Percentiles rank a stretch among this genome's conserved stretches.
These are phyloP conservation scores for Scheffersomyces parashehatae DNA, from an alignment of 1,139 yeast species.

Conservation along the genomic window DNA sequence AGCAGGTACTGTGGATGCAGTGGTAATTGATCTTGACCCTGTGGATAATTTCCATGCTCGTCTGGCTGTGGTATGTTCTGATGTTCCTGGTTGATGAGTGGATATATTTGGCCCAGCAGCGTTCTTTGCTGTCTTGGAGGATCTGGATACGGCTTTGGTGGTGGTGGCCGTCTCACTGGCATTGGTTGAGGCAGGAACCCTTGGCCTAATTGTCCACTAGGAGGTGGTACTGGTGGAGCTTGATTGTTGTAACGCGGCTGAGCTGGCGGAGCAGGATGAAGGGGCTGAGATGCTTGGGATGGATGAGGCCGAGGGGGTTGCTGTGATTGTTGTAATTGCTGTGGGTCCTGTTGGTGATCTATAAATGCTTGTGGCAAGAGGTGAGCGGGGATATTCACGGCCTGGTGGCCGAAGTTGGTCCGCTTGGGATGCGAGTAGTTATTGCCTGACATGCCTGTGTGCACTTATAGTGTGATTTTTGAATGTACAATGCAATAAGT, in stretches of 20 bases:
- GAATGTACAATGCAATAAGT: too few species aligned
- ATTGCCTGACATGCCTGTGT: too few species aligned
- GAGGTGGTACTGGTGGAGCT: neutral
- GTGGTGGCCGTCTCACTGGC: too few species aligned
- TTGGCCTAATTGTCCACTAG: too few species aligned
- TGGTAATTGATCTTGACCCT: neutral
- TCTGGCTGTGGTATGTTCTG: constrained; percentile 6
- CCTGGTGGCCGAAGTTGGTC: constrained; percentile 4
- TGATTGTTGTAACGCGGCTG: neutral
- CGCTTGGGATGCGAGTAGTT: too few species aligned
- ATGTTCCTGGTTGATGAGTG: neutral
- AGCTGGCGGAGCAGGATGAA: too few species aligned
- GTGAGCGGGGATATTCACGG: constrained; percentile 32
- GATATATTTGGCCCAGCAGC: constrained; percentile 12
- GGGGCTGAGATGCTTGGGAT: neutral
- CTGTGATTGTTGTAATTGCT: constrained; percentile 8
- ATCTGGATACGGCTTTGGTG: constrained; percentile 1
- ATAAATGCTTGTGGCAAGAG: constrained; percentile 35
- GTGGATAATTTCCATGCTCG: constrained; percentile 1
- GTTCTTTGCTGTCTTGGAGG: constrained; percentile 6
- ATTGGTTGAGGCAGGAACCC: too few species aligned
- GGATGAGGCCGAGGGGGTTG: constrained; percentile 6
- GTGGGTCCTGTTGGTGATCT: constrained; percentile 10
- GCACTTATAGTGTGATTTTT: too few species aligned
- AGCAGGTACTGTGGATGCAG: neutral